Evolutionary conservation across 805 yeast genomes (phyloP).

Genomic region (Candida maris): DNA sequence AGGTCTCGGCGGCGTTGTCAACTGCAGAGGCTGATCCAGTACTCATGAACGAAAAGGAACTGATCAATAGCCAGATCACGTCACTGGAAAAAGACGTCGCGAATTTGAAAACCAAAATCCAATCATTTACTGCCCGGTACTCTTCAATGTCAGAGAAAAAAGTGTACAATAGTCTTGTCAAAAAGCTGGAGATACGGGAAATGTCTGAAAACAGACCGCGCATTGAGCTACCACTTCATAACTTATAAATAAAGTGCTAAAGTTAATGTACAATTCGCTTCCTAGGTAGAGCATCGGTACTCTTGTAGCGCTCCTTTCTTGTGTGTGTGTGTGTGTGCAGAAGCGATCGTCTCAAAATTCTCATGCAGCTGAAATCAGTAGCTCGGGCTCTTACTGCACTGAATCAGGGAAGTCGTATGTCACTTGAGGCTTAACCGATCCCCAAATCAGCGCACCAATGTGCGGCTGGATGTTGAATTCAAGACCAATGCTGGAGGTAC

Average conservation of each 20-base stretch:
- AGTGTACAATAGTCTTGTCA: not conserved
- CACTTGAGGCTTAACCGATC: conserved; percentile 41
- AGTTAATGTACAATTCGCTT: too few relatives aligned
- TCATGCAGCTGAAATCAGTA: too few relatives aligned
- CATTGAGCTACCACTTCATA: not conserved
- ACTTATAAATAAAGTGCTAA: not conserved
- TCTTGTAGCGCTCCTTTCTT: too few relatives aligned
- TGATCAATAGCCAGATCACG: not conserved
- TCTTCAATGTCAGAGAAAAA: not conserved
- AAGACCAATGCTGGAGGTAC: conserved; percentile 63
- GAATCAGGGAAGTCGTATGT: conserved; percentile 23
- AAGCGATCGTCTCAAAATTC: too few relatives aligned
- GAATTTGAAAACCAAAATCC: not conserved
- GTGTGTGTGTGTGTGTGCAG: too few relatives aligned
- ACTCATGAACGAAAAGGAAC: not conserved
- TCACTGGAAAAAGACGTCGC: not conserved
- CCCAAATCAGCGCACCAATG: conserved; percentile 76
- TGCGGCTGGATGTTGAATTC: conserved; percentile 94
- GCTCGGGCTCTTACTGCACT: too few relatives aligned
- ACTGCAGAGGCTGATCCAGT: too few relatives aligned
- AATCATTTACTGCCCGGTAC: not conserved
- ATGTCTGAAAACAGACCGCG: too few relatives aligned
- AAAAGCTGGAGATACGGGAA: not conserved
- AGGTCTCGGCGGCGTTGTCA: too few relatives aligned
- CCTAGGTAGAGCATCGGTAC: too few relatives aligned